Conservation (phyloP, 176 grass and related monocot species). For the Zizania latifolia region DNA sequence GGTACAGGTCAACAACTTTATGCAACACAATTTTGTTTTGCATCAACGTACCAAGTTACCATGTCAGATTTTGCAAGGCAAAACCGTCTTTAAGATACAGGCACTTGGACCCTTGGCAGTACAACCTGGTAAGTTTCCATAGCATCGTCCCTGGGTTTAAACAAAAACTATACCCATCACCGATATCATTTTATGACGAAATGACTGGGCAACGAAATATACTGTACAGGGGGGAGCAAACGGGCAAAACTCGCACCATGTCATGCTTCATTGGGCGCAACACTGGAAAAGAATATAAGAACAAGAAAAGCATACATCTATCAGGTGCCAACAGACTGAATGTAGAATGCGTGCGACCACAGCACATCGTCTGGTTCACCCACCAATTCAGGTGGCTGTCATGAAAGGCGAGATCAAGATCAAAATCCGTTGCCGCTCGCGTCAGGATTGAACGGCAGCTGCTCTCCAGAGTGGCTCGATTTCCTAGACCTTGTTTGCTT, state of each 20-base stretch:
- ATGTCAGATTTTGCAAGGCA: constrained; percentile 24
- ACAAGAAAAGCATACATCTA: constrained; percentile 44
- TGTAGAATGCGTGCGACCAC: constrained; percentile 20
- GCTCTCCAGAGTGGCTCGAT: constrained; percentile 63
- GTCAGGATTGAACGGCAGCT: constrained; percentile 39
- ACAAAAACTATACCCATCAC: constrained; percentile 43
- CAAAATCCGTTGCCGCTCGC: constrained; percentile 60
- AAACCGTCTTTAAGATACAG: constrained; percentile 15
- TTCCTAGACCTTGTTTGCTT: constrained; percentile 55
- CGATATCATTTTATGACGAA: constrained; percentile 31
- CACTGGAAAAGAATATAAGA: constrained; percentile 42
- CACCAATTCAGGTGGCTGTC: constrained; percentile 4
- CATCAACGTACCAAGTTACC: not conserved
- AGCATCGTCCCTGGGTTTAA: constrained; percentile 14
- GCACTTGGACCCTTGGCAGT: not conserved
- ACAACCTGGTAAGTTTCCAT: not conserved
- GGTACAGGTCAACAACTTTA: not conserved
- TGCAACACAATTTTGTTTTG: not conserved
- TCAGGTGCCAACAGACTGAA: constrained; percentile 29
- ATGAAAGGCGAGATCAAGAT: constrained; percentile 30
- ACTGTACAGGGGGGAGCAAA: constrained; percentile 46
- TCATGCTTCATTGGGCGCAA: constrained; percentile 37
- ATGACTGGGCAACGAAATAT: constrained; percentile 22
- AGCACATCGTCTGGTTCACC: too few species aligned
- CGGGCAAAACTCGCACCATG: constrained; percentile 51